Evolutionary conservation across 208 protist genomes (phyloP).

Genomic region (Trypanosoma avium): DNA sequence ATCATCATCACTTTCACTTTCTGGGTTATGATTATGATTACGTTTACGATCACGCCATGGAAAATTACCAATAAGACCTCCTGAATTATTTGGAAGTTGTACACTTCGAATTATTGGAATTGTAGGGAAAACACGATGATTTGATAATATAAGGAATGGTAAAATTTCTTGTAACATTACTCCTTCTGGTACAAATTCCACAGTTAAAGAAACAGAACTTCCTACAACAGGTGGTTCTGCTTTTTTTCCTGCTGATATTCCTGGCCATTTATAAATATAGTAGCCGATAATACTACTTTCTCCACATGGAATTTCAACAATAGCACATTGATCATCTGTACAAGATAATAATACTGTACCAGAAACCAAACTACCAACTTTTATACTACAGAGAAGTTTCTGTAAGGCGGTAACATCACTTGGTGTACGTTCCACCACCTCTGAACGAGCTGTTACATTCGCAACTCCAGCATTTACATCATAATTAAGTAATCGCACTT

Average conservation of each 20-base stretch:
- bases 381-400: constrained; percentile 31
- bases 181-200: constrained; percentile 68
- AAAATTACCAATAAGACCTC: constrained; percentile 64
- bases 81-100: not conserved
- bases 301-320: constrained; percentile 62
- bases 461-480: constrained; percentile 65
- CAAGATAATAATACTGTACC: constrained; percentile 68
- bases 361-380: constrained; percentile 39
- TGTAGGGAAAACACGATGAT: constrained; percentile 34
- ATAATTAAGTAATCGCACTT: constrained; percentile 86
- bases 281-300: constrained; percentile 65
- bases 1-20: constrained; percentile 30
- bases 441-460: constrained; percentile 62
- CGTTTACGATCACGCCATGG: constrained; percentile 53
- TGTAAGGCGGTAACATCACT: constrained; percentile 40
- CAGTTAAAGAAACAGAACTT: constrained; percentile 37
- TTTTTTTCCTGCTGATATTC: not conserved
- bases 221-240: constrained; percentile 54
- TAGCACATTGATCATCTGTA: constrained; percentile 82
- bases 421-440: constrained; percentile 74
- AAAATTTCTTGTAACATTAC: constrained; percentile 43
- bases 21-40: constrained; percentile 25
- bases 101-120: constrained; percentile 44
- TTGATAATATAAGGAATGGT: constrained; percentile 74
- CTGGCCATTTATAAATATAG: constrained; percentile 68